Percentiles rank a stretch among this genome's conserved stretches.
These are phyloP conservation scores for Benincasa hispida DNA, from an alignment of 306 rosid genomes.

Conservation along the genomic window DNA sequence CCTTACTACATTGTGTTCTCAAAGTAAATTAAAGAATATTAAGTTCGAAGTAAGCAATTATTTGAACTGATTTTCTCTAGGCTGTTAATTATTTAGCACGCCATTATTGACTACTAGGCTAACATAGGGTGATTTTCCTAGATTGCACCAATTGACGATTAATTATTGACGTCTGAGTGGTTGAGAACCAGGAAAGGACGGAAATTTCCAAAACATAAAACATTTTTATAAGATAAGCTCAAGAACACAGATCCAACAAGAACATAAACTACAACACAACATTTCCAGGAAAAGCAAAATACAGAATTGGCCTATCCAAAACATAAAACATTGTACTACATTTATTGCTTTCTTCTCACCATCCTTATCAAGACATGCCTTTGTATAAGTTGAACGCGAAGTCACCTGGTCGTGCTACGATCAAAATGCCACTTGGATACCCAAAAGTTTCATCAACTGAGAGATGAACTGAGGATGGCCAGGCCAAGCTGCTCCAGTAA, in stretches of 20 bases:
- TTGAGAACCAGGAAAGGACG: neutral
- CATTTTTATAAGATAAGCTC: neutral
- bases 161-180: neutral
- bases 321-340: neutral
- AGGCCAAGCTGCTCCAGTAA: constrained; percentile 84
- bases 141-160: too few relatives aligned
- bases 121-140: too few relatives aligned
- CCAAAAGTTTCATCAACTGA: constrained; percentile 64
- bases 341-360: neutral
- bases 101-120: too few relatives aligned
- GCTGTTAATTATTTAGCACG: too few relatives aligned
- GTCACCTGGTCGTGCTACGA: neutral
- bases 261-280: neutral
- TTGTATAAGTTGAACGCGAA: neutral
- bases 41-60: too few relatives aligned
- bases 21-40: too few relatives aligned
- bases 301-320: neutral
- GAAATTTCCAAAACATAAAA: neutral
- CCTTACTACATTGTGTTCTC: too few relatives aligned
- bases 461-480: constrained; percentile 81
- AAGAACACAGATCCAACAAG: neutral
- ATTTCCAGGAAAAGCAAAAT: neutral
- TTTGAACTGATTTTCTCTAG: too few relatives aligned
- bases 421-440: constrained; percentile 44
- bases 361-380: neutral